Percentiles rank a stretch among this genome's conserved stretches.
Conservation (phyloP, 140 eudicot species). For the Bidens hawaiensis region DNA sequence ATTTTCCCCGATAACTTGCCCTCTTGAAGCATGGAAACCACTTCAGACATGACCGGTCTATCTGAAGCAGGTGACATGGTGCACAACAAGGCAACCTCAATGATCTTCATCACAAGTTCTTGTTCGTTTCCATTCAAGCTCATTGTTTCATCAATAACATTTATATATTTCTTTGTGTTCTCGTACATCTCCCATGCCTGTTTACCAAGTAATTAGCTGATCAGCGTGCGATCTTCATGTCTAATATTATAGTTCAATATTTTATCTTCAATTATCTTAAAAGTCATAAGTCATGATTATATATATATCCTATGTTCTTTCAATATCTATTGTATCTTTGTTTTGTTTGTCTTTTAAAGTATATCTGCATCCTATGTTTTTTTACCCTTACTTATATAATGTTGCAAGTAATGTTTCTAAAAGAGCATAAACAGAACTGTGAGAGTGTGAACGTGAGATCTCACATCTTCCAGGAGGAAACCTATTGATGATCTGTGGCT, state of each 20-base stretch:
- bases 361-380: not conserved
- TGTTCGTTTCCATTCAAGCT: conserved; percentile 24
- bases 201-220: not conserved
- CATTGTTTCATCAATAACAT: conserved; percentile 44
- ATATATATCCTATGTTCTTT: no score
- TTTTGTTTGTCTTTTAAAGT: not conserved
- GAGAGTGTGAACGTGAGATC: not conserved
- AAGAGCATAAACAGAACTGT: not conserved
- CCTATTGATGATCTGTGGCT: not conserved
- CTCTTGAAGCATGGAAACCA: conserved; percentile 42
- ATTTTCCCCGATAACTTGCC: conserved; percentile 19
- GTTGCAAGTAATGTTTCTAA: not conserved
- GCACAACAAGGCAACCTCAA: conserved; percentile 55
- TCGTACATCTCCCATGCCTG: conserved; percentile 72
- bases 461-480: not conserved
- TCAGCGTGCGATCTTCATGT: not conserved
- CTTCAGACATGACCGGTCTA: conserved; percentile 70
- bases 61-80: conserved; percentile 48
- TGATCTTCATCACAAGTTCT: conserved; percentile 39
- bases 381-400: not conserved
- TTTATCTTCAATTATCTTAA: not conserved
- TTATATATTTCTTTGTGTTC: conserved; percentile 26
- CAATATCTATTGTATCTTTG: not conserved
- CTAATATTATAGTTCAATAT: not conserved
- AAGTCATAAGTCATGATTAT: not conserved